Conservation (phyloP, 176 grass and related monocot genomes). For the Eragrostis nindensis region DNA sequence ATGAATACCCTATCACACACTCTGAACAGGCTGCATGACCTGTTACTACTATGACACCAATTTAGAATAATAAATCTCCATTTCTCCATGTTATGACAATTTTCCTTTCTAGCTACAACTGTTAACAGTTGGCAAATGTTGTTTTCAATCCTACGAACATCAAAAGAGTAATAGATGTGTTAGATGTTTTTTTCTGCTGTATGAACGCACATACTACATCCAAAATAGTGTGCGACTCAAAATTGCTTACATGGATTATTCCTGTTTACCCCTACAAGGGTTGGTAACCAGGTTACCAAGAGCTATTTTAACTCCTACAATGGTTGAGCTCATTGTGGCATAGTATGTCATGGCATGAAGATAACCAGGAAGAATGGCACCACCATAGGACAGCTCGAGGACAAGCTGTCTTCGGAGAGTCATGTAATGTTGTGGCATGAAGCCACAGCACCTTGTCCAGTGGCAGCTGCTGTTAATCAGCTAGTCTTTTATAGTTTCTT, state of each 20-base stretch:
- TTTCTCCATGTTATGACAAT: neutral
- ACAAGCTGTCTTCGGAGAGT: too few relatives aligned
- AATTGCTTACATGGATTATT: neutral
- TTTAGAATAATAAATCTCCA: slow-evolving; percentile 2
- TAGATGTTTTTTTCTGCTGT: neutral
- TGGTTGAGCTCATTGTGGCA: neutral
- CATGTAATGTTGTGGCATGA: too few relatives aligned
- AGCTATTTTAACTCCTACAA: neutral
- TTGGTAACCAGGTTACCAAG: neutral
- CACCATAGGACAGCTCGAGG: too few relatives aligned
- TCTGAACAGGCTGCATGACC: neutral
- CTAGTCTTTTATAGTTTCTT: too few relatives aligned
- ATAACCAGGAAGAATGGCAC: too few relatives aligned
- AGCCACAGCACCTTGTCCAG: too few relatives aligned
- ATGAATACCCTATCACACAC: neutral
- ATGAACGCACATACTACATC: neutral
- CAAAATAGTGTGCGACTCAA: neutral
- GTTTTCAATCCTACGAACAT: too few relatives aligned
- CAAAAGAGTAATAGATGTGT: too few relatives aligned
- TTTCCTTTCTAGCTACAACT: neutral
- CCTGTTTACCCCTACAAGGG: neutral
- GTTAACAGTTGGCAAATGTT: neutral
- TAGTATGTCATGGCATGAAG: neutral
- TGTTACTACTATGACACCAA: neutral
- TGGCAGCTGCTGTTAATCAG: too few relatives aligned